These are phyloP conservation scores for Globisporangium mamillatum DNA, from an alignment of 352 stramenopile genomes.

Conservation along the genomic window DNA sequence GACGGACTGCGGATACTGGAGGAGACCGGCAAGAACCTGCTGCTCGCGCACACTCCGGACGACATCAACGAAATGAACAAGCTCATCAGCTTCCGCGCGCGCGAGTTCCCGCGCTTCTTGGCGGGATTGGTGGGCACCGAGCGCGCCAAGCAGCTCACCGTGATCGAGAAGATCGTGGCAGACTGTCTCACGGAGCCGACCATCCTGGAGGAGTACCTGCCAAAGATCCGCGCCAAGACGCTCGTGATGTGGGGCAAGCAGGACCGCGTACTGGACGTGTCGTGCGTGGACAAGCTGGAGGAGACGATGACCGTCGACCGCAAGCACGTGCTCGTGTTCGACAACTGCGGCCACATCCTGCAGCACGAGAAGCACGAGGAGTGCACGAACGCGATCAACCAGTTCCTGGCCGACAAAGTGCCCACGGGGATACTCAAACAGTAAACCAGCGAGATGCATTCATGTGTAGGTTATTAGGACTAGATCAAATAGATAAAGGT, in stretches of 20 bases:
- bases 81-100: constrained; percentile 36
- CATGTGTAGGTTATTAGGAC: not conserved
- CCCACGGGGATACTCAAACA: not conserved
- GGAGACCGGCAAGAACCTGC: constrained; percentile 59
- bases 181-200: constrained; percentile 55
- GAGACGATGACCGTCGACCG: constrained; percentile 37
- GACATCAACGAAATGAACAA: constrained; percentile 55
- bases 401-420: constrained; percentile 35
- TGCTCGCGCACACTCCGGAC: constrained; percentile 55
- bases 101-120: constrained; percentile 35
- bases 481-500: not conserved
- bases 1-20: constrained; percentile 50
- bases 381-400: constrained; percentile 60
- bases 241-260: constrained; percentile 75
- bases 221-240: constrained; percentile 48
- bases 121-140: constrained; percentile 34
- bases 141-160: constrained; percentile 42
- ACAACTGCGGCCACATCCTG: constrained; percentile 66
- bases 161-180: constrained; percentile 56
- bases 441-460: not conserved
- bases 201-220: constrained; percentile 59
- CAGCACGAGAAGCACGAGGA: constrained; percentile 64
- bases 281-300: constrained; percentile 57
- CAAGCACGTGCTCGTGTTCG: constrained; percentile 45
- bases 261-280: constrained; percentile 67